phyloP scores from a whole-genome alignment of 202 grass and related monocot genomes.

The Dendrocalamus latiflorus region DNA sequence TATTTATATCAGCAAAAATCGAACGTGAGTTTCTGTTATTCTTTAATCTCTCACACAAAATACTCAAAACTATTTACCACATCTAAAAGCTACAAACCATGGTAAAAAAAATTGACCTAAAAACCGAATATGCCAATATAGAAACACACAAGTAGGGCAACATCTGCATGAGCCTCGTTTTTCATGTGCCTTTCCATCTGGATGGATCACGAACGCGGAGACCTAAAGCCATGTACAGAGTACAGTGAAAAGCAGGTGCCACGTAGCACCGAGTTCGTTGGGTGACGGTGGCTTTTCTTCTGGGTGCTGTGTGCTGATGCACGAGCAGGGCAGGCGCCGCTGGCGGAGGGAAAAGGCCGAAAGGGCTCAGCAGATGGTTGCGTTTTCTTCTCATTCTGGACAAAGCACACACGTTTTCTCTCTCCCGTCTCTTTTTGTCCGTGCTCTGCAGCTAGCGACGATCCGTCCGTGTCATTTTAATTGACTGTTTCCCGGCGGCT shows the following conservation, averaged over 20 bases:
- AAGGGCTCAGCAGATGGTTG: background rate
- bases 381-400: constrained; percentile 21
- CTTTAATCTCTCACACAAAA: too few species aligned
- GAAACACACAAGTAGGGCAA: background rate
- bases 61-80: rapidly evolving
- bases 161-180: background rate
- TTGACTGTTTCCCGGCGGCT: background rate
- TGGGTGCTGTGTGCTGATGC: background rate
- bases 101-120: background rate
- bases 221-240: background rate
- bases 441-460: background rate
- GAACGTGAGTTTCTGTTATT: too few species aligned
- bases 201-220: background rate
- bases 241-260: background rate
- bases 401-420: background rate
- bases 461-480: background rate
- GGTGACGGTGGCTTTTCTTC: too few species aligned
- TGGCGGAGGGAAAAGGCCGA: background rate
- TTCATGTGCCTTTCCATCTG: background rate
- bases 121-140: background rate
- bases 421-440: background rate
- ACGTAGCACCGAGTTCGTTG: too few species aligned
- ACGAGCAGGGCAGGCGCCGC: background rate
- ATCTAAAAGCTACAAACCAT: too few species aligned
- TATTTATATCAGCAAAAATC: too few species aligned